Percentiles rank a stretch among this genome's conserved stretches.
Evolutionary conservation across 1,284 basidiomycete genomes (phyloP).

Genomic region (Cutaneotrichosporon mucoides): DNA sequence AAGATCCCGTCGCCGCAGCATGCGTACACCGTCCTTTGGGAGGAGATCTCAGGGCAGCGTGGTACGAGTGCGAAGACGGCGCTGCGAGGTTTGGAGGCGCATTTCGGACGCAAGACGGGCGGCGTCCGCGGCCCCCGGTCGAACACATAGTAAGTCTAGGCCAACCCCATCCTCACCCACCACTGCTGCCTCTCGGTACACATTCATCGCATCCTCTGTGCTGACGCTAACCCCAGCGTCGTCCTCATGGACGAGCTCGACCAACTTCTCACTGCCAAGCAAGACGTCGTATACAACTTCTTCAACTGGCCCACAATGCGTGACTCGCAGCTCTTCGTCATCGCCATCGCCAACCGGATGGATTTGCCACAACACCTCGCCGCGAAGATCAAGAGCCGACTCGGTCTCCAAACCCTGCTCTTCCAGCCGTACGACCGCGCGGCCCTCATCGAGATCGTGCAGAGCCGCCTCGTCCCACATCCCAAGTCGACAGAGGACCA

Average conservation of each 20-base stretch:
- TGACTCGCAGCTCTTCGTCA: conserved; percentile 81
- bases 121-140: conserved; percentile 46
- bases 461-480: conserved; percentile 61
- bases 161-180: no score
- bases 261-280: conserved; percentile 89
- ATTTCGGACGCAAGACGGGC: conserved; percentile 40
- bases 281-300: conserved; percentile 98
- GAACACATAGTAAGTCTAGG: conserved; percentile 46
- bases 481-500: conserved; percentile 60
- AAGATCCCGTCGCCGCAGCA: conserved; percentile 82
- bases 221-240: conserved; percentile 57
- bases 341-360: conserved; percentile 98
- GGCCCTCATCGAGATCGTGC: conserved; percentile 82
- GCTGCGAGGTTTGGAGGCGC: conserved; percentile 45
- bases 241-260: conserved; percentile 98
- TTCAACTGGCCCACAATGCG: conserved; percentile 97
- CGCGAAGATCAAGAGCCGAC: conserved; percentile 83
- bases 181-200: no score
- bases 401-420: conserved; percentile 87
- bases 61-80: conserved; percentile 54
- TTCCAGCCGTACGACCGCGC: conserved; percentile 84
- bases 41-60: conserved; percentile 71
- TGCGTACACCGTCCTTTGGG: conserved; percentile 86
- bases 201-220: neutral
- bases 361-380: conserved; percentile 93